Base-by-base conservation (phyloP, 78 protist genomes). In the Speleostelium caveatum region DNA sequence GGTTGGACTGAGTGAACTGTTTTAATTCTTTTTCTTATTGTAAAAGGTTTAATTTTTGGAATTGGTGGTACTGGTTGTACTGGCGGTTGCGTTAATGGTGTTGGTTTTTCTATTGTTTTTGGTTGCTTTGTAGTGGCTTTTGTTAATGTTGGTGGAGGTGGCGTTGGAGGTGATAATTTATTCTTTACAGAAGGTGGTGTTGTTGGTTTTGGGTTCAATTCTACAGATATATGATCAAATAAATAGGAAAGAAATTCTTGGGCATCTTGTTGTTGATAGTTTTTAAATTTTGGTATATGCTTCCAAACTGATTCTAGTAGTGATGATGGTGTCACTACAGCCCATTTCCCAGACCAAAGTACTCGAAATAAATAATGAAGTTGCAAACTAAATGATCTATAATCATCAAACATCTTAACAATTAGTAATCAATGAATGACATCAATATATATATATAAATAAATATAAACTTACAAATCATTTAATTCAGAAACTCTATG, bases 191-290 rank as follows among this genome's bases (percentile, higher is more conserved):
- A 41, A 41, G 75, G 66, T 32, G 33, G 33, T 2, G 66, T 7
- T 3, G 3, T 35, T 19, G 74, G 62, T 85, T 73, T 85, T 58
- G 72, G 86, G 30, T 78, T 65, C 58, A 78, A 66, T 78, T 78
- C 87, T 10, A 49, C 42, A 8, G 75, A 22, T 22, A 86, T 41
- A 3, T 24, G 28, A 42, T 88, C 94, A 14, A 88, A 60, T 16
- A 88, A 42, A 41, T 67, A 72, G 7, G 94, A 60, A 8, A 88
- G 61, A 42, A 88, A 88, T 67, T 78, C 94, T 72, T 88, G 94
- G 3, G 90, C 86, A 65, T 88, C 94, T 24, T 88, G 94, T 51
- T 88, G 94, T 78, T 88, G 90, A 30, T 88, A 78, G 60, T 39
- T 72, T 32, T 55, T 77, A 35, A 88, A 88, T 17, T 88, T 60